Base-by-base conservation (phyloP, 108 stramenopile species). In the Nitzschia putrida region DNA sequence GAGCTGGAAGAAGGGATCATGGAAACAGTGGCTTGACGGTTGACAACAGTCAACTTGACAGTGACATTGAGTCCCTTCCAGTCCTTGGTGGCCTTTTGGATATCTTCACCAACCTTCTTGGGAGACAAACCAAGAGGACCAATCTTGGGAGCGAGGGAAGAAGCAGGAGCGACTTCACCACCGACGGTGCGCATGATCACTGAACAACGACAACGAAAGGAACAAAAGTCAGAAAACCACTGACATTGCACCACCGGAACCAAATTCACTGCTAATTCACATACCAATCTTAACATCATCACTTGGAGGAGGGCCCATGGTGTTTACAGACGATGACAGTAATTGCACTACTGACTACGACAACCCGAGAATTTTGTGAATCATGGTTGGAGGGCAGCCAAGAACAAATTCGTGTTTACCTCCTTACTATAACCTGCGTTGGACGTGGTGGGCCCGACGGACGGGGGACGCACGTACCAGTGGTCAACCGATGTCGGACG, bases 41-140 rank as follows among this genome's bases (percentile, higher is more conserved):
- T 99, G 67, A 98, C 90, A 66, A 99, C 97, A 45, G 97, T 98
- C 57, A 99, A 86, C 90, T 98, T 99, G 76, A 99, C 99, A 38
- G 96, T 99, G 45, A 99, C 98, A 61, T 90, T 97, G 39, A 99
- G 83, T 43, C 99, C 99, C 88, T 99, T 99, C 99, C 99, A 99
- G 89, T 99, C 99, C 97, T 92, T 93, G 76, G 99, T 99, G 71
- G 96, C 97, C 88, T 97, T 98, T 84, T 95, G 92, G 88, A 99
- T 99, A 87, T 99, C 99, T 80, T 99, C 99, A 67, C 99, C 99
- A 49, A 99, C 96, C 85, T 99, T 99, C 91, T 99, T 99, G 79
- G 99, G 99, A 63, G 98, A 98, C 45, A 99, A 82, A 83, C 99
- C 99, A 40, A 99, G 98, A 60, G 99, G 98, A 83, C 99, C 99